Evolutionary conservation across 2,329 filamentous ascomycete species (phyloP), one percentile per base, ranked within the genome.

Genomic region (Ophiostoma sp.): DNA sequence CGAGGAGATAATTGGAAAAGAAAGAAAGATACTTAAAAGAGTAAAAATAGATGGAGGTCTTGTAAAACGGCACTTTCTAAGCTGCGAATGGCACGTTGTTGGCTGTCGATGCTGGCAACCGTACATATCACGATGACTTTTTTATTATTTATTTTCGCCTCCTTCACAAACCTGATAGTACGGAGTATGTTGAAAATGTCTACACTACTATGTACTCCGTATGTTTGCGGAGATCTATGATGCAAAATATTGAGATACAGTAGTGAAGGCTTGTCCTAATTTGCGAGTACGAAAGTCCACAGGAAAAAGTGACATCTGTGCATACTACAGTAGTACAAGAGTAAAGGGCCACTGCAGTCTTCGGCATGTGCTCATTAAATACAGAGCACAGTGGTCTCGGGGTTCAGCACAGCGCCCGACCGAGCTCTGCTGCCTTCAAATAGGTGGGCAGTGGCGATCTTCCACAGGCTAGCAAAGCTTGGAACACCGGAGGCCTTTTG

Each of bases 401-500:
- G 44, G n/a, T 48, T n/a, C 17, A 48, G 20, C 44, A 48, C 15
- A 39, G 36, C 36, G 36, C 36, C 36, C 41, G 41, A 44, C 44
- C 54, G 54, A 60, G 23, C 54, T 60, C 54, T 60, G 15, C n/a
- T 57, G 3, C 39, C 39, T 31, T 31, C 27, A 31, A 15, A 57
- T 57, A 57, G 52, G 3, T 20, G 44, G 11, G 3, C 1, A 27
- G n/a, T 15, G 52, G 23, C 52, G 52, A 57, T 57, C 23, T 57
- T 57, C 52, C 52, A 57, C 11, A 64, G 17, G 57, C 57, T 64
- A 64, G 31, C 4, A 5, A 64, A n/a, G 31, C 57, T 64, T 33
- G 57, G 57, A 64, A 64, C 13, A 64, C 27, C 57, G 31, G 52
- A 23, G 52, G 52, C 52, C 52, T 57, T 48, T 39, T 48, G 17